Evolutionary conservation across 169 alveolate species (phyloP).

Genomic region (Perkinsus olseni): DNA sequence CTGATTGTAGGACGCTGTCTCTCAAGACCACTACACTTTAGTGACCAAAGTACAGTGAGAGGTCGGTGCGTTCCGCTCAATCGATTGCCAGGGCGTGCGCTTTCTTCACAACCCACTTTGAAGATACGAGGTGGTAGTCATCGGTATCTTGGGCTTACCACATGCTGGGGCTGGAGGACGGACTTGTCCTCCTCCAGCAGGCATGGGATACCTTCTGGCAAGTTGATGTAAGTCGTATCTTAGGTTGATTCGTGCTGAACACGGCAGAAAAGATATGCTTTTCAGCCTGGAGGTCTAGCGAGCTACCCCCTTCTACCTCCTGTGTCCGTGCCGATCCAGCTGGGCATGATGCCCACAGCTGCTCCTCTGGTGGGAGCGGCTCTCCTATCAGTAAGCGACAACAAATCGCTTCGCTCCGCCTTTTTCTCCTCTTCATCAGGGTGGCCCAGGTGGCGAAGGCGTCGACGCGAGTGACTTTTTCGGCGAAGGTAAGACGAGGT

Average conservation of each 20-base stretch:
- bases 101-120: neutral
- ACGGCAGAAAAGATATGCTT: neutral
- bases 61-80: neutral
- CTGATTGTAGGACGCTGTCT: too few relatives aligned
- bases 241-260: neutral
- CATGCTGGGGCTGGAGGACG: neutral
- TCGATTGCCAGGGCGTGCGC: neutral
- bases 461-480: neutral
- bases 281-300: neutral
- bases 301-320: neutral
- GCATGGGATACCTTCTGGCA: neutral
- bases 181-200: neutral
- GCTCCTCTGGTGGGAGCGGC: neutral
- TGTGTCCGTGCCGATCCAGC: neutral
- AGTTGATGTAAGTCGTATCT: neutral
- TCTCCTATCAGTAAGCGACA: neutral
- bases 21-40: too few relatives aligned
- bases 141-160: neutral
- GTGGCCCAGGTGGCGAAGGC: neutral
- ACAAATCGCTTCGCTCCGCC: neutral
- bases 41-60: too few relatives aligned
- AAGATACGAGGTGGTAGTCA: too few relatives aligned
- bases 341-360: neutral
- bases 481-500: neutral
- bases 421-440: neutral